Base-by-base conservation (phyloP, 1,139 yeast species). In the Hansenula anomala region DNA sequence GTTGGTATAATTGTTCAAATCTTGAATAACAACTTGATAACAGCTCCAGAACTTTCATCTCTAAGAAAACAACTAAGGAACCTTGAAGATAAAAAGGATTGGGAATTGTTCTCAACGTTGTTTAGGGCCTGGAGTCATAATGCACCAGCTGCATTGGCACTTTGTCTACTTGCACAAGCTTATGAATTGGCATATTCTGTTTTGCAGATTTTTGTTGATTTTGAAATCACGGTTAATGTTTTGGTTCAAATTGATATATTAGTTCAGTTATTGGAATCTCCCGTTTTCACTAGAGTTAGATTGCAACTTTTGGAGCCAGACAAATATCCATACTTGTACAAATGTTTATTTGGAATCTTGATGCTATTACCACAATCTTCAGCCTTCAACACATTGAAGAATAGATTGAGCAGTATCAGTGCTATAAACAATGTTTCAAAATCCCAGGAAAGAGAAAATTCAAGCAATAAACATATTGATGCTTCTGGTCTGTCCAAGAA, bases 301-400 rank as follows among this genome's bases (percentile, higher is more conserved):
- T 66, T 94, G 45, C 97, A 92, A 60, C 66, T 94, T 20, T 66
- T 94, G 38, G 96, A 89, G 55, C 97, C 96, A 1, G 88, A 82
- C 38, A 78, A 76, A 51, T 75, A 86, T 55, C 96, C 95, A 0
- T 85, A 75, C 54, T 64, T 94, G 31, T 87, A 84, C 71, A 88
- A 89, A 57, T 85, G 96, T 36, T 71, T 94, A 24, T 94, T 89
- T 57, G 98, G 98, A 1, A 73, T 94, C 35, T 68, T 94, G 43
- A 94, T 94, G 99, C 72, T 94, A 6, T 64, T 94, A 38, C 99
- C 99, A 0, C 99, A 94, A 58, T 87, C 97, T 0, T 76, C 88
- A n/a, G 96, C 98, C 0, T 94, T 88, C 60, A 79, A 76, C 18
- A 79, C 86, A 0, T 69, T 94, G 46, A 82, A 83, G 47, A 87